Evolutionary conservation across 768 basidiomycete species (phyloP).

Genomic region (Phanerodontia chrysosporium): DNA sequence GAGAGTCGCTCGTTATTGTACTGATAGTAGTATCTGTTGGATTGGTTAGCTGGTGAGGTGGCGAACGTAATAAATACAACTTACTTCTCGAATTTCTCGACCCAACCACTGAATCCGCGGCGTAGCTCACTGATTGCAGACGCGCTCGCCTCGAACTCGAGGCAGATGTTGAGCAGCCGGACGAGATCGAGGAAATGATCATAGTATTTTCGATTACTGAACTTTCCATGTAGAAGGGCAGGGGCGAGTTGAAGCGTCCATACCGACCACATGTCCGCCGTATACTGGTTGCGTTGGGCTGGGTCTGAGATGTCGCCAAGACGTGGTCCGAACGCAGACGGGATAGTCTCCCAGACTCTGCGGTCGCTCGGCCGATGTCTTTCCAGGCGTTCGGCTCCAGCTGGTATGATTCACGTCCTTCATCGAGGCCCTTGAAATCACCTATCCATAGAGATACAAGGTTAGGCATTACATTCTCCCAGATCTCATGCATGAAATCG

Average conservation of each 20-base stretch:
- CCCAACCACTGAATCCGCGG: constrained; percentile 33
- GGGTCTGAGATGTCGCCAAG: constrained; percentile 31
- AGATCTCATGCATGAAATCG: constrained; percentile 49
- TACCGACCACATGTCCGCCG: constrained; percentile 36
- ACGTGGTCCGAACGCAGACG: constrained; percentile 32
- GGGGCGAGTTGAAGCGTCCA: constrained; percentile 39
- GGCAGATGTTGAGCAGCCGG: constrained; percentile 30
- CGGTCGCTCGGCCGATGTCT: constrained; percentile 32
- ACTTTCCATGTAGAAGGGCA: constrained; percentile 31
- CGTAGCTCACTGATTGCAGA: too few relatives aligned
- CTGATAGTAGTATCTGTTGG: constrained; percentile 27
- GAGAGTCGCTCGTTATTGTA: constrained; percentile 17
- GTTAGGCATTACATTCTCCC: constrained; percentile 39
- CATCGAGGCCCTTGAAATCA: constrained; percentile 35
- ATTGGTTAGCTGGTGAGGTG: not conserved
- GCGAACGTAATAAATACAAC: too few relatives aligned
- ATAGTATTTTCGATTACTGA: constrained; percentile 32
- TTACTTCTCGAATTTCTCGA: constrained; percentile 35
- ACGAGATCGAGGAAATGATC: constrained; percentile 39
- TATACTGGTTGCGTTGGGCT: constrained; percentile 22
- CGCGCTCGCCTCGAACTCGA: too few relatives aligned
- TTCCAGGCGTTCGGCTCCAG: constrained; percentile 34
- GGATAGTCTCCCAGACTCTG: constrained; percentile 33
- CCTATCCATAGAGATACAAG: constrained; percentile 40
- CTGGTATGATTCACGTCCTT: constrained; percentile 23